phyloP scores from a whole-genome alignment of 1,139 yeast species.

The Scheffersomyces quercinus region DNA sequence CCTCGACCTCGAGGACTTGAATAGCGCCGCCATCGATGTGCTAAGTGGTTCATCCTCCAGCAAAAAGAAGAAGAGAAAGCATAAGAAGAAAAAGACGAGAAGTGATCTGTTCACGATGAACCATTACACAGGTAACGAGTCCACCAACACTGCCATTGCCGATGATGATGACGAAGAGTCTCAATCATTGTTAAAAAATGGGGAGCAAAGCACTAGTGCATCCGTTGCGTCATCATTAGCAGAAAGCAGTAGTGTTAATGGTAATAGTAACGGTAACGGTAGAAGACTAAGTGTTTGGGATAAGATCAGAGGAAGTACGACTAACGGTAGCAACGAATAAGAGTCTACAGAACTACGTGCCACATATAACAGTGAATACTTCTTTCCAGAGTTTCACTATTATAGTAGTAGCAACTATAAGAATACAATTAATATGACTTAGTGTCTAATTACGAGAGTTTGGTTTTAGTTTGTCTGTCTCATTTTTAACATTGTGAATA shows the following conservation, averaged over 20 bases:
- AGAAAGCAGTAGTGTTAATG: constrained; percentile 4
- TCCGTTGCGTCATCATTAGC: neutral
- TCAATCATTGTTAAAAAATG: constrained; percentile 1
- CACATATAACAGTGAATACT: too few relatives aligned
- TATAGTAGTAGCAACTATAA: too few relatives aligned
- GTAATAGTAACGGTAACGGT: constrained; percentile 7
- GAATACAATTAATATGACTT: too few relatives aligned
- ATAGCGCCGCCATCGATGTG: constrained; percentile 2
- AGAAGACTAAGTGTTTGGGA: constrained; percentile 10
- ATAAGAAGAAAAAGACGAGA: constrained; percentile 10
- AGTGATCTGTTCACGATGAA: constrained; percentile 16
- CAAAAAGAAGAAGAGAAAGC: constrained; percentile 3
- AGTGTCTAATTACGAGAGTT: too few relatives aligned
- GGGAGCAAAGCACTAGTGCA: neutral
- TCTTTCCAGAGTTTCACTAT: too few relatives aligned
- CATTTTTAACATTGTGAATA: too few relatives aligned
- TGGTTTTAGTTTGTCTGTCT: too few relatives aligned
- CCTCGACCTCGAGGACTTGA: constrained; percentile 5
- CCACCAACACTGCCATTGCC: neutral
- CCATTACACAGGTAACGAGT: constrained; percentile 4
- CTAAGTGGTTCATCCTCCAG: constrained; percentile 2
- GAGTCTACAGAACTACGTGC: neutral
- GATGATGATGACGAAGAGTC: constrained; percentile 1
- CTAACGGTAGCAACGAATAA: neutral
- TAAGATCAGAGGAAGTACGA: constrained; percentile 2